Evolutionary conservation across 148 eudicot species (phyloP).

Genomic region (Fagopyrum esculentum): DNA sequence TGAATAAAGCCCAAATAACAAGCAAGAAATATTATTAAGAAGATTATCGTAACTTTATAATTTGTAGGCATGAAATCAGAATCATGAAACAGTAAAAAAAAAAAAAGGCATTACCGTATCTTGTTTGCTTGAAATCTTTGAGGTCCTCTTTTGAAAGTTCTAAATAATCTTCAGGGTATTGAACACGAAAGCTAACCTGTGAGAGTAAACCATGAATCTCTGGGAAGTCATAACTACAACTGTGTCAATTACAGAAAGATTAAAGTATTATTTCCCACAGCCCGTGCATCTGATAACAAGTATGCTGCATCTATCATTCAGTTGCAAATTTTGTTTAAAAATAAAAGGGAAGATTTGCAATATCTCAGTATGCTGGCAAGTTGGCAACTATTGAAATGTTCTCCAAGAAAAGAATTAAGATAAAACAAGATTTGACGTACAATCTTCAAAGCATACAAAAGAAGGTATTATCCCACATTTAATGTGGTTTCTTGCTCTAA

Average conservation of each 20-base stretch:
- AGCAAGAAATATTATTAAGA: background rate
- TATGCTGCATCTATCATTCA: background rate
- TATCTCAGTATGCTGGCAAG: background rate
- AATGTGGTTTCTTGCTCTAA: background rate
- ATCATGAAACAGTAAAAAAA: background rate
- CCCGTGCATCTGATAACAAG: background rate
- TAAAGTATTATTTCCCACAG: background rate
- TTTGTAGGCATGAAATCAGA: background rate
- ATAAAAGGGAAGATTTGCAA: background rate
- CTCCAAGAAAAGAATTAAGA: background rate
- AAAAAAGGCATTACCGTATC: constrained; percentile 62
- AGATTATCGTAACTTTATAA: background rate
- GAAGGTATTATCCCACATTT: background rate
- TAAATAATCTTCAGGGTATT: constrained; percentile 80
- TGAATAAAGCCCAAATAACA: background rate
- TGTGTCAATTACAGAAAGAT: background rate
- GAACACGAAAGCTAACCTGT: constrained; percentile 92
- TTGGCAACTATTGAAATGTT: background rate
- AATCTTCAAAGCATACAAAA: background rate
- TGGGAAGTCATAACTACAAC: constrained; percentile 11
- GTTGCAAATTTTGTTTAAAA: background rate
- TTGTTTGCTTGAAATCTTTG: constrained; percentile 88
- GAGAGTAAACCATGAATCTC: constrained; percentile 16
- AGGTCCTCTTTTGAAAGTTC: constrained; percentile 91
- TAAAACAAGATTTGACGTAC: background rate